These are phyloP conservation scores for Harrya chromipes DNA, from an alignment of 768 basidiomycete genomes.

Conservation along the genomic window DNA sequence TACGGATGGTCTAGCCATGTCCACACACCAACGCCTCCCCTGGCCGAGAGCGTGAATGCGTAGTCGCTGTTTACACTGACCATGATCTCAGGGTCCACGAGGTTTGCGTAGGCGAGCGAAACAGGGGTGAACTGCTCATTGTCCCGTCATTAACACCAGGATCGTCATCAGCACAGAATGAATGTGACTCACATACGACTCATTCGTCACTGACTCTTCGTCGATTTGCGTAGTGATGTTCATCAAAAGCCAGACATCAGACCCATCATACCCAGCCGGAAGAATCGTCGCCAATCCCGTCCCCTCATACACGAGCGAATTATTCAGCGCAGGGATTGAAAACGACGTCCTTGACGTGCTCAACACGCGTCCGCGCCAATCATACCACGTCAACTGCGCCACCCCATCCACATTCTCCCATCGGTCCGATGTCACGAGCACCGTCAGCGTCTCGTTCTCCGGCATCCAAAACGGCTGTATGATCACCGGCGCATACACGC, in stretches of 20 bases:
- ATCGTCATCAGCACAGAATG: no score
- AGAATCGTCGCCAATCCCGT: slow-evolving; percentile 44
- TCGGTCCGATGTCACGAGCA: slow-evolving; percentile 51
- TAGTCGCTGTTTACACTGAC: slow-evolving; percentile 33
- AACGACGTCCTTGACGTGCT: slow-evolving; percentile 38
- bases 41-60: slow-evolving; percentile 51
- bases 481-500: slow-evolving; percentile 43
- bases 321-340: slow-evolving; percentile 47
- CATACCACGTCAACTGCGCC: slow-evolving; percentile 56
- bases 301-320: slow-evolving; percentile 40
- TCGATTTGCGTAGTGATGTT: slow-evolving; percentile 47
- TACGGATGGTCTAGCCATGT: slow-evolving; percentile 60
- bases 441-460: slow-evolving; percentile 43
- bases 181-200: slow-evolving; percentile 45
- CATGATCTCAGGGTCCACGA: slow-evolving; percentile 49
- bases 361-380: slow-evolving; percentile 46
- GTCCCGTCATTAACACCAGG: slow-evolving; percentile 1
- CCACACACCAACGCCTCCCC: slow-evolving; percentile 53
- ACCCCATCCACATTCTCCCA: slow-evolving; percentile 44
- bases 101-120: slow-evolving; percentile 43
- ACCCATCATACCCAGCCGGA: slow-evolving; percentile 38
- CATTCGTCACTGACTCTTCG: slow-evolving; percentile 42
- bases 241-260: slow-evolving; percentile 50
- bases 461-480: slow-evolving; percentile 59
- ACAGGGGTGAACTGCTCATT: slow-evolving; percentile 47